Evolutionary conservation across 331 rosid genomes (phyloP), one percentile per base, ranked within the genome.

Genomic region (Erythrophleum ivorense): DNA sequence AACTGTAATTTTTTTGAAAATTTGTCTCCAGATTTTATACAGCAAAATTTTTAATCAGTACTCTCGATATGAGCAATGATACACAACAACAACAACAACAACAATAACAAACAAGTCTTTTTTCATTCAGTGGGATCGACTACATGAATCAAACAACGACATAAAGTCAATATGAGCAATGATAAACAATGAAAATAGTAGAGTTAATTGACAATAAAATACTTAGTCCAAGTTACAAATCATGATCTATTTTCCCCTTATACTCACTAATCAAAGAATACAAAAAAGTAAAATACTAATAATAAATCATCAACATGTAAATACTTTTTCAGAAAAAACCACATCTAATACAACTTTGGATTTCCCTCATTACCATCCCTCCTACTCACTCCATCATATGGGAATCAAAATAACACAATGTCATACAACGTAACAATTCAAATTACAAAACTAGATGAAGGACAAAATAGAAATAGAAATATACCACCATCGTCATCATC

Each of bases 401-500:
- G 81, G 75, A 76, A 62, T 62, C 71, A 71, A 71, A 72, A 41
- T 21, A 53, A 52, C 49, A 29, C 29, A 34, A 29, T 34, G 13
- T 55, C 11, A 21, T 36, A 77, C 54, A 55, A 71, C 21, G 58
- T 63, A 69, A 69, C 59, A 29, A 71, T 15, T 19, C 15, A 33
- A 31, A 48, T 55, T 9, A 59, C 46, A 33, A 9, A 75, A 53
- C 18, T 21, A 21, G 65, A 71, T 1, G 38, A 21, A 31, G 64
- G 16, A 52, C n/a, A 63, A 66, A 34, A 69, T 15, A 15, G 12
- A 36, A 54, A 71, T 55, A 49, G 0, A 48, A 81, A 75, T 34
- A 71, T 83, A 90, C 97, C 95, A 86, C 92, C 92, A 55, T 92
- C 98, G 2, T 95, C 98, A 2, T 95, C 93, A 0, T 91, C 98